These are phyloP conservation scores for Bipolaris victoriae DNA, from an alignment of 2,329 filamentous ascomycete genomes.

Conservation along the genomic window DNA sequence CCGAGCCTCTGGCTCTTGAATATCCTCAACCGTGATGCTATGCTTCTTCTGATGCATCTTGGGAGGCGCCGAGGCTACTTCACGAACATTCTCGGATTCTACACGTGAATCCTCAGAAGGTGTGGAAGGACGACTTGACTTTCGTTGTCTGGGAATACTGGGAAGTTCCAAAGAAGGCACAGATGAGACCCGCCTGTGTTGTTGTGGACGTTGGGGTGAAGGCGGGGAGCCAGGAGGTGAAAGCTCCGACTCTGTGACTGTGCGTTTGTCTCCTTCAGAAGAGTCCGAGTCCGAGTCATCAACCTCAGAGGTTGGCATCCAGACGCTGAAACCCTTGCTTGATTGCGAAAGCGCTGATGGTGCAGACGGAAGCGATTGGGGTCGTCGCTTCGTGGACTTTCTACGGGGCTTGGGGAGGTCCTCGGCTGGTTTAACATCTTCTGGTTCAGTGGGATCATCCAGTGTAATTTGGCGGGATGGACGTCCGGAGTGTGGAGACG, in stretches of 20 bases:
- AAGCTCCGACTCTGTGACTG: conserved; percentile 22
- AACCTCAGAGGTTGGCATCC: conserved; percentile 54
- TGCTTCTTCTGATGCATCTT: conserved; percentile 37
- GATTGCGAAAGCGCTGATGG: conserved; percentile 24
- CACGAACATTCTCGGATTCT: conserved; percentile 17
- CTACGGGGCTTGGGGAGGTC: conserved; percentile 34
- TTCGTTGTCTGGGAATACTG: conserved; percentile 53
- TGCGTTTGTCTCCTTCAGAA: conserved; percentile 39
- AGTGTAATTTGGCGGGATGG: conserved; percentile 46
- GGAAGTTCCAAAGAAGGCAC: conserved; percentile 56
- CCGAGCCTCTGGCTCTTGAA: conserved; percentile 17
- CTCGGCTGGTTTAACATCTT: conserved; percentile 16
- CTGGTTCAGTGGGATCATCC: conserved; percentile 37
- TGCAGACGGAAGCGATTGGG: conserved; percentile 29
- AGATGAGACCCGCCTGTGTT: conserved; percentile 56
- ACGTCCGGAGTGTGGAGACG: conserved; percentile 37
- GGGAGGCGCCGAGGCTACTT: conserved; percentile 38
- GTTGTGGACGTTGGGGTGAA: conserved; percentile 41
- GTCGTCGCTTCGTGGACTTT: conserved; percentile 41
- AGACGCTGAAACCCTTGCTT: conserved; percentile 56
- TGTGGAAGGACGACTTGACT: conserved; percentile 50
- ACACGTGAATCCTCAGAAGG: conserved; percentile 28
- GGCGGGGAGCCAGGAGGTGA: conserved; percentile 34
- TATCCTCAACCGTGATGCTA: conserved; percentile 22
- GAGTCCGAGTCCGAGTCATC: conserved; percentile 36